A percentile compares a stretch with the other conserved stretches of the same genome.
These are phyloP conservation scores for Friedmanniomyces simplex DNA, from an alignment of 495 filamentous ascomycete genomes.

Conservation along the genomic window DNA sequence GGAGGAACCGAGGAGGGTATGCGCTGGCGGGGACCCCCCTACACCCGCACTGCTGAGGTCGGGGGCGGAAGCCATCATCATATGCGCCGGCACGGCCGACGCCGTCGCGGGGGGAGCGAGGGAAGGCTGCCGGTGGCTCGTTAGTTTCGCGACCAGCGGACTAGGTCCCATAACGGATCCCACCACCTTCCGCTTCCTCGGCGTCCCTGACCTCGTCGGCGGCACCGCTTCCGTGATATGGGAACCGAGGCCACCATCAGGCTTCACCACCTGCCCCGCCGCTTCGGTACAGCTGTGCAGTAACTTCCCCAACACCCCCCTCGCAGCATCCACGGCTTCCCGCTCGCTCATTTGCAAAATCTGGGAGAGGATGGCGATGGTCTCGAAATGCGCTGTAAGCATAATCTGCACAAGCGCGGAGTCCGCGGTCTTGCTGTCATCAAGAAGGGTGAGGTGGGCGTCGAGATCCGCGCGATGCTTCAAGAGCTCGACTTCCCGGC, in stretches of 20 bases:
- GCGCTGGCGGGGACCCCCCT: constrained; percentile 31
- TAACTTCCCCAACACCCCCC: constrained; percentile 65
- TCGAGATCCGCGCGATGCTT: constrained; percentile 79
- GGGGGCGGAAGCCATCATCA: no score
- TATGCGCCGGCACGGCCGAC: no score
- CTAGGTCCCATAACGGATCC: constrained; percentile 29
- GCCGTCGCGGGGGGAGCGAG: neutral
- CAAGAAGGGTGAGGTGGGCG: constrained; percentile 60
- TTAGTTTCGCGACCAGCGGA: constrained; percentile 18
- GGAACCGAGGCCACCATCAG: constrained; percentile 57
- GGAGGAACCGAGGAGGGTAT: constrained; percentile 35
- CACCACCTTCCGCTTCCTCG: constrained; percentile 60
- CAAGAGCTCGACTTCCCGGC: constrained; percentile 72
- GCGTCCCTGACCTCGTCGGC: constrained; percentile 57
- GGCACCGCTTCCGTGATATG: constrained; percentile 51
- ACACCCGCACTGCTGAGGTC: constrained; percentile 7
- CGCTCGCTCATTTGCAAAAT: constrained; percentile 70
- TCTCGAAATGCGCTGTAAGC: constrained; percentile 83
- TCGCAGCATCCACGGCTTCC: constrained; percentile 72
- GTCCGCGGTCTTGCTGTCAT: constrained; percentile 75
- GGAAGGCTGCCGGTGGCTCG: constrained; percentile 10
- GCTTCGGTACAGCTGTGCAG: constrained; percentile 62
- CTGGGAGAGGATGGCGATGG: constrained; percentile 66
- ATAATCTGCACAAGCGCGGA: constrained; percentile 67
- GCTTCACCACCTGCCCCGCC: constrained; percentile 75